Evolutionary conservation across 306 rosid genomes (phyloP), one percentile per base, ranked within the genome.

Genomic region (Prunus mira): DNA sequence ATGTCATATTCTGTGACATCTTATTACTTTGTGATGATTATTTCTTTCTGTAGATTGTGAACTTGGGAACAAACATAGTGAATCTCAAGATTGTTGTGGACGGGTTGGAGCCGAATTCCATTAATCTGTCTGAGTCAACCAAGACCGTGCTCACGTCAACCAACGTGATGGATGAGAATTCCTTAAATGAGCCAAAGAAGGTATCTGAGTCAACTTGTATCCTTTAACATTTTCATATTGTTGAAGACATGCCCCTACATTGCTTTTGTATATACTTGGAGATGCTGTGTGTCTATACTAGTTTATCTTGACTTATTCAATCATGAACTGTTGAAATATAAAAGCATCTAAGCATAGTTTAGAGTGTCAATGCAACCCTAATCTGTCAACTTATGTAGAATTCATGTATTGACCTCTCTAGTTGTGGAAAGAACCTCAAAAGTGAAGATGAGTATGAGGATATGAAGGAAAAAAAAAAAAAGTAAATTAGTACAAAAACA

Each of bases 151-250:
- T 95, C 67, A 90, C 96, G 3, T 89, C 98, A 67, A 47, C 47
- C 76, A 89, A 90, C 80, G 72, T 84, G 65, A 88, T 74, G 91
- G 97, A 95, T 64, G 98, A 95, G 78, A 95, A 95, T 76, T 89
- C 98, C 55, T 95, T 95, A 82, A 41, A 81, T 4, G 78, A 77
- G 47, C 97, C 96, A 65, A 84, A 67, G 6, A 95, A 92, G 98
- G 98, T 95, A 87, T 41, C 25, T 15, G 15, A 20, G 34, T 67
- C 45, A 20, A 22, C 25, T 62, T 28, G 67, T 13, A 62, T 14
- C 41, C 10, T 52, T 24, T 9, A 24, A 25, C 11, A 12, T 62
- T 28, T 27, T 62, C 20, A 2, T 60, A 1, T 15, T 62, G 43
- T 38, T 38, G 52, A 47, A 38, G 43, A 38, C 15, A 13, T 13